Evolutionary conservation across 108 stramenopile genomes (phyloP), one percentile per base, ranked within the genome.

Genomic region (Nitzschia palea): DNA sequence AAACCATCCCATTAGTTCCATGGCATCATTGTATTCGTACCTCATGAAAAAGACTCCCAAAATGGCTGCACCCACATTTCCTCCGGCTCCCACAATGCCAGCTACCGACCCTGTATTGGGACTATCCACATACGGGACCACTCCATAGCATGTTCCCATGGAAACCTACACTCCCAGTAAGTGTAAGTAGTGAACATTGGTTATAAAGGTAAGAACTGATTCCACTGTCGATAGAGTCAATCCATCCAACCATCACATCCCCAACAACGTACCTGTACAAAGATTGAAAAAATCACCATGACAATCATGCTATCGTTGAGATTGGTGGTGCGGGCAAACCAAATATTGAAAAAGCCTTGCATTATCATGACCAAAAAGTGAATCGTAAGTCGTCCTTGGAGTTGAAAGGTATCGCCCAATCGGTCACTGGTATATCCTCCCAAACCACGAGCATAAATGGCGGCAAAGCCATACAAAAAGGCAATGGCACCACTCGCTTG

Each of bases 51-150:
- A 31, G 2, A 63, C 25, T 3, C 68, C 77, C 34, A 82, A 65
- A 44, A 47, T 0, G 17, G 68, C 75, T 12, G 76, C 78, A 17
- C 82, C 82, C 52, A 68, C 62, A 50, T 79, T 79, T n/a, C 75
- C 77, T 18, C 81, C 84, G 32, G 86, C 88, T n/a, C 89, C 89
- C 28, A 90, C 76, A 67, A 90, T 78, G 18, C 86, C 88, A 25
- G 86, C 70, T 31, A 90, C 77, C 0, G 85, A 81, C n/a, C 89
- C 89, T 17, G 83, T 86, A 37, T 78, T 78, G 27, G 73, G 45
- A 14, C 85, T 80, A 55, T 73, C 57, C 37, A 90, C 69, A 70
- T 82, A 90, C 25, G 89, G 89, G 9, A 90, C 89, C 62, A 90
- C 85, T 22, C 67, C 74, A 56, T 73, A 89, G 43, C 80, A 79